phyloP scores from a whole-genome alignment of 352 stramenopile genomes.

The Phytophthora aleatoria region DNA sequence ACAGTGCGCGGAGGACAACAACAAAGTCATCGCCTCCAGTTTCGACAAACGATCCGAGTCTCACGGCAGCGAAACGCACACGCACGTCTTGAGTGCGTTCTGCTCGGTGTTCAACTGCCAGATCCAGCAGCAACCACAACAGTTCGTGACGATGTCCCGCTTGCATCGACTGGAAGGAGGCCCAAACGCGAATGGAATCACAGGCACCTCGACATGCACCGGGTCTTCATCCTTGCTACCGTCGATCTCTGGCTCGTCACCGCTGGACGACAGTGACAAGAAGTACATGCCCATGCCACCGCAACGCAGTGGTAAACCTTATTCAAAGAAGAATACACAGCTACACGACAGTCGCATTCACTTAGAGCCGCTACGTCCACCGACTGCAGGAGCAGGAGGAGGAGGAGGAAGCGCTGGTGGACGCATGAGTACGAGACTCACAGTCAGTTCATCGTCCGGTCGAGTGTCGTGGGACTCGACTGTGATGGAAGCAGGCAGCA shows the following conservation, averaged over 20 bases:
- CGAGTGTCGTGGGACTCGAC: constrained; percentile 50
- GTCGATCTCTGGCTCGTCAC: constrained; percentile 46
- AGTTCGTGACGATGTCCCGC: constrained; percentile 22
- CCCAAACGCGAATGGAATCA: not conserved
- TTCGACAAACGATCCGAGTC: constrained; percentile 18
- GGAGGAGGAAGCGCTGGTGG: not conserved
- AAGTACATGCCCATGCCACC: constrained; percentile 59
- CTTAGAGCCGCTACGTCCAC: constrained; percentile 60
- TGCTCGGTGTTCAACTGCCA: constrained; percentile 13
- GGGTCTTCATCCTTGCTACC: constrained; percentile 36
- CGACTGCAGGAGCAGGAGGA: constrained; percentile 24
- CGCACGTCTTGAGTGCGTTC: constrained; percentile 5
- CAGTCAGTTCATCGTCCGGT: constrained; percentile 46
- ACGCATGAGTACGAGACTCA: constrained; percentile 28
- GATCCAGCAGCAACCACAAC: not conserved
- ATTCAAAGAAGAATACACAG: constrained; percentile 60
- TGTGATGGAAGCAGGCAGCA: constrained; percentile 41
- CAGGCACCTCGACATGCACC: constrained; percentile 1
- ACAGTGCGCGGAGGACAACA: constrained; percentile 10
- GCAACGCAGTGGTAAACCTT: constrained; percentile 45
- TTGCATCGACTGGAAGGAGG: constrained; percentile 24
- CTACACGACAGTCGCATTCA: constrained; percentile 63
- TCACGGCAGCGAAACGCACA: constrained; percentile 22
- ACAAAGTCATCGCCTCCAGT: constrained; percentile 25
- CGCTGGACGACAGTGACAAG: constrained; percentile 24